A percentile compares a stretch with the other conserved stretches of the same genome.
These are phyloP conservation scores for Ascobolus immersus DNA, from an alignment of 495 filamentous ascomycete genomes.

Conservation along the genomic window DNA sequence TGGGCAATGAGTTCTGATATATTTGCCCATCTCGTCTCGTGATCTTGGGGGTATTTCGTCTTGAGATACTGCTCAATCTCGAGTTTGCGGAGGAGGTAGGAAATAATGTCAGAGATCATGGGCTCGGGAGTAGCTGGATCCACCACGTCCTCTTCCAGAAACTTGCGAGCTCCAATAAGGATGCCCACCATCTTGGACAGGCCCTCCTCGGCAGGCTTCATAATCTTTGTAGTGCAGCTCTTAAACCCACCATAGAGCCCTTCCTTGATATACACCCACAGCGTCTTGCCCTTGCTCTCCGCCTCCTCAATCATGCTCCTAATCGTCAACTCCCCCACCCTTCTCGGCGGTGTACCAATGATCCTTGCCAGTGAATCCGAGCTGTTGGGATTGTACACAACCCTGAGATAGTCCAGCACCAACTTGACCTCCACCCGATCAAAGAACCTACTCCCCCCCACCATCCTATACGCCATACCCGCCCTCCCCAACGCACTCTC, in stretches of 20 bases:
- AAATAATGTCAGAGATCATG: constrained; percentile 42
- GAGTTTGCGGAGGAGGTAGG: constrained; percentile 46
- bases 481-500: constrained; percentile 63
- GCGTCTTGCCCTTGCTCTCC: constrained; percentile 35
- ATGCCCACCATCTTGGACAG: constrained; percentile 34
- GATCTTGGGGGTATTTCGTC: constrained; percentile 42
- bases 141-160: constrained; percentile 21
- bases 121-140: constrained; percentile 17
- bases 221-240: constrained; percentile 36
- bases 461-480: constrained; percentile 82
- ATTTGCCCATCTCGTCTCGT: constrained; percentile 72
- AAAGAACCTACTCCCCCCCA: constrained; percentile 74
- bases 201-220: constrained; percentile 38
- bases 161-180: constrained; percentile 31
- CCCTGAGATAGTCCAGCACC: constrained; percentile 66
- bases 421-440: constrained; percentile 78
- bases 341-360: constrained; percentile 60
- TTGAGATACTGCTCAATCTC: constrained; percentile 48
- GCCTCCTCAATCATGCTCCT: constrained; percentile 47
- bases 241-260: constrained; percentile 42
- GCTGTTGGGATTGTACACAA: constrained; percentile 63
- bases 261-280: constrained; percentile 50
- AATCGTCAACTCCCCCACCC: constrained; percentile 60
- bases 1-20: constrained; percentile 68
- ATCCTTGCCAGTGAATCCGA: constrained; percentile 70